These are phyloP conservation scores for Eucalyptus polyanthemos DNA, from an alignment of 345 rosid genomes.

Conservation along the genomic window DNA sequence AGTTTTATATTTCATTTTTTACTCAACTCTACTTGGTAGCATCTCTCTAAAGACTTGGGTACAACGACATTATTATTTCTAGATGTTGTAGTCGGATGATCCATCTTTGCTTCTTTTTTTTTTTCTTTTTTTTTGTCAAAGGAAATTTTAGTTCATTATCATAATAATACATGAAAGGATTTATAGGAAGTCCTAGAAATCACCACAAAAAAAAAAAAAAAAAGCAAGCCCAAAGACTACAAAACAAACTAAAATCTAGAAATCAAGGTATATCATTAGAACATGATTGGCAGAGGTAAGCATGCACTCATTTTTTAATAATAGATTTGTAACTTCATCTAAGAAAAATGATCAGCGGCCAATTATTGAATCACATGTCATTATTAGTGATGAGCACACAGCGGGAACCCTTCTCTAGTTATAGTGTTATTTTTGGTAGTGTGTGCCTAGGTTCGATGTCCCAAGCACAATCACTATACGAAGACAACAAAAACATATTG, in stretches of 20 bases:
- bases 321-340: neutral
- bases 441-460: neutral
- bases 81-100: neutral
- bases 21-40: neutral
- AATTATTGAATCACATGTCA: neutral
- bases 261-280: too few relatives aligned
- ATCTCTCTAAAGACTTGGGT: neutral
- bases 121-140: too few relatives aligned
- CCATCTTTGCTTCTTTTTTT: neutral
- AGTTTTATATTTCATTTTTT: neutral
- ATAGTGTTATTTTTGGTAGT: too few relatives aligned
- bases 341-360: rapidly evolving
- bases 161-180: neutral
- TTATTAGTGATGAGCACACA: neutral
- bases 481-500: neutral
- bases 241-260: neutral
- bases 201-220: too few relatives aligned
- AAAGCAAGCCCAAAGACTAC: neutral
- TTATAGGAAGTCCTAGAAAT: neutral
- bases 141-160: neutral
- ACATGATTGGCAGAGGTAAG: neutral
- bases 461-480: neutral
- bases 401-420: neutral
- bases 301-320: neutral
- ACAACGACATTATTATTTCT: neutral